These are phyloP conservation scores for Ophiognomonia clavigignenti-juglandacearum DNA, from an alignment of 2,329 filamentous ascomycete species.

Conservation along the genomic window DNA sequence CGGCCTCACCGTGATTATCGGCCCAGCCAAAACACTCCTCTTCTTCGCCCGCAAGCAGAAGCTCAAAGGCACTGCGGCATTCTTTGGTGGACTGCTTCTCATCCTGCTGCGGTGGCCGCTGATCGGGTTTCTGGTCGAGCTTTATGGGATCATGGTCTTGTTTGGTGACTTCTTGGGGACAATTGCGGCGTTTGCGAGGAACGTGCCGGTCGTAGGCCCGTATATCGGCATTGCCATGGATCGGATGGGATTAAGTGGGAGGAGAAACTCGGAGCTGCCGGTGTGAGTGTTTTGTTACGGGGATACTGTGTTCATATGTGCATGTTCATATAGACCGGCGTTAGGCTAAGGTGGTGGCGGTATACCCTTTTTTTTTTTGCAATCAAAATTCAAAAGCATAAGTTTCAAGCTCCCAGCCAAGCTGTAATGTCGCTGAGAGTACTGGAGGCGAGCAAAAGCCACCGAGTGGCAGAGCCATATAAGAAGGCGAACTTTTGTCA, in stretches of 20 bases:
- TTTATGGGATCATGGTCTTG: slow-evolving; percentile 87
- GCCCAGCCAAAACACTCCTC: slow-evolving; percentile 79
- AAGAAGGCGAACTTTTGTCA: slow-evolving; percentile 5
- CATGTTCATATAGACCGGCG: slow-evolving; percentile 18
- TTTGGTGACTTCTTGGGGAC: slow-evolving; percentile 97
- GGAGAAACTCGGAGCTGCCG: slow-evolving; percentile 71
- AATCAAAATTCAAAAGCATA: too few relatives aligned
- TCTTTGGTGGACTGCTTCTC: slow-evolving; percentile 74
- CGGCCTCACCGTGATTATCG: slow-evolving; percentile 93
- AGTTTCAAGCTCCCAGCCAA: too few relatives aligned
- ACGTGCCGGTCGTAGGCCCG: slow-evolving; percentile 78
- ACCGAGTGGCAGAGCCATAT: too few relatives aligned
- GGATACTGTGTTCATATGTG: too few relatives aligned
- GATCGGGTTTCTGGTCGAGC: slow-evolving; percentile 82
- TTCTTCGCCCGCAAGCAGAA: slow-evolving; percentile 97
- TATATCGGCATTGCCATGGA: slow-evolving; percentile 75
- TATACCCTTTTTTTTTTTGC: slow-evolving; percentile 11
- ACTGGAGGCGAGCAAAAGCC: too few relatives aligned
- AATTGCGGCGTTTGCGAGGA: slow-evolving; percentile 80
- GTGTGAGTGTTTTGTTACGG: slow-evolving; percentile 59
- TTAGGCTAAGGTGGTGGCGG: slow-evolving; percentile 9
- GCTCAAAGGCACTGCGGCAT: slow-evolving; percentile 83
- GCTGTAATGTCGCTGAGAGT: too few relatives aligned
- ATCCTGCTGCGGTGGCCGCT: slow-evolving; percentile 90
- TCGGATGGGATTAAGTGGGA: slow-evolving; percentile 56